phyloP scores from a whole-genome alignment of 345 rosid species.

The Bruguiera gymnorhiza region DNA sequence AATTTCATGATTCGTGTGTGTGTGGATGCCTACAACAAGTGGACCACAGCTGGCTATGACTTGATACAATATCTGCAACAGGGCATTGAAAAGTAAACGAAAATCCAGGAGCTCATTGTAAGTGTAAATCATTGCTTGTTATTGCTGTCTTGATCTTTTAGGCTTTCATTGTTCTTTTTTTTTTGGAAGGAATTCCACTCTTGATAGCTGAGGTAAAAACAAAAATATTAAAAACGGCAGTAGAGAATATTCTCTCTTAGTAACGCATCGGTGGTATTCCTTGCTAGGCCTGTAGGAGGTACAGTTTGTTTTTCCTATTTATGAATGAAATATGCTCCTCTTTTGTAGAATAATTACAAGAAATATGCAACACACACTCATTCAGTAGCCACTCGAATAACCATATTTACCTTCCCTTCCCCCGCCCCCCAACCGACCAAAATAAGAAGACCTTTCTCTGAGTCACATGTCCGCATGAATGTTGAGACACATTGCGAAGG shows the following conservation, averaged over 20 bases:
- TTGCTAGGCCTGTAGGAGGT: conserved; percentile 22
- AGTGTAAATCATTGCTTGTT: conserved; percentile 36
- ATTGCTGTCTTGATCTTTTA: not conserved
- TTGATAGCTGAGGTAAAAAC: conserved; percentile 7
- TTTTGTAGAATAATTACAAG: not conserved
- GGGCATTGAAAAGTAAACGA: conserved; percentile 79
- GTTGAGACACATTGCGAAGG: too few species aligned
- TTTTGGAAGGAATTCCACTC: conserved; percentile 21
- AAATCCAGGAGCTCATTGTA: not conserved
- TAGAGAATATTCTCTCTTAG: conserved; percentile 9
- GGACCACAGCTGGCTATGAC: conserved; percentile 95
- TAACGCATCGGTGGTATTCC: conserved; percentile 20
- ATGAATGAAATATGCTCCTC: conserved; percentile 4
- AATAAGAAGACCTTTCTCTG: too few species aligned
- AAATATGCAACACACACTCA: not conserved
- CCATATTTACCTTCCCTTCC: too few species aligned
- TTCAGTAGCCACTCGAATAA: too few species aligned
- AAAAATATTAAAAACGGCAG: conserved; percentile 13
- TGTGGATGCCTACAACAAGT: conserved; percentile 91
- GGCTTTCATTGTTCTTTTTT: not conserved
- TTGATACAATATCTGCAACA: conserved; percentile 93
- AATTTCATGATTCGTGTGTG: conserved; percentile 80
- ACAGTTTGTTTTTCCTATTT: conserved; percentile 8
- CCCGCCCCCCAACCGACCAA: too few species aligned
- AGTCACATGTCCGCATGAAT: too few species aligned